Evolutionary conservation across 192 early-diverging fungal genomes (phyloP).

Genomic region (Rhizoclosmatium sp.): DNA sequence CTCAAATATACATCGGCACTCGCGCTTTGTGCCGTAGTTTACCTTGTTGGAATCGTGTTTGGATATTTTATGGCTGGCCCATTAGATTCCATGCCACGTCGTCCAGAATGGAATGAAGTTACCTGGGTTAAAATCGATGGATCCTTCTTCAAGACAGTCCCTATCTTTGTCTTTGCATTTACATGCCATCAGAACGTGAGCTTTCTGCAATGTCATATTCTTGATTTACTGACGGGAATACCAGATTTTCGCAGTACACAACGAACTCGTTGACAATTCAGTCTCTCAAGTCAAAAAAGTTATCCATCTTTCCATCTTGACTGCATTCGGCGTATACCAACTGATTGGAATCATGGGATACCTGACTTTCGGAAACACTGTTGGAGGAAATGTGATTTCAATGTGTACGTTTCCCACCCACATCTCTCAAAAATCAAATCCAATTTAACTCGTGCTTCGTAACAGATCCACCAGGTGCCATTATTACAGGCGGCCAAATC

Average conservation of each 20-base stretch:
- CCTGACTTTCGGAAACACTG: constrained; percentile 78
- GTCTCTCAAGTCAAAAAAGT: constrained; percentile 71
- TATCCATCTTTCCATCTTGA: constrained; percentile 78
- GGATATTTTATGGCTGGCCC: constrained; percentile 61
- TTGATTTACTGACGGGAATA: neutral
- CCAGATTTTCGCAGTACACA: constrained; percentile 95
- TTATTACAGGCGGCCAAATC: constrained; percentile 86
- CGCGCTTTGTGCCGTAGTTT: constrained; percentile 86
- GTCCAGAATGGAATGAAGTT: constrained; percentile 44
- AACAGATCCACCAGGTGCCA: constrained; percentile 66
- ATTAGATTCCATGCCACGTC: constrained; percentile 44
- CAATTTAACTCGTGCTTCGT: no score
- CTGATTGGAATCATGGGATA: constrained; percentile 91
- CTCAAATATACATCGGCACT: constrained; percentile 88
- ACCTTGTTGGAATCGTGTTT: constrained; percentile 86
- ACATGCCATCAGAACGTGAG: constrained; percentile 98
- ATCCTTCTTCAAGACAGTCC: constrained; percentile 78
- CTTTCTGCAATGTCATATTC: constrained; percentile 6
- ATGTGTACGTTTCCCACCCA: constrained; percentile 59
- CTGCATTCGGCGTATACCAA: constrained; percentile 81
- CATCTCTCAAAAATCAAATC: no score
- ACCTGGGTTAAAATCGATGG: constrained; percentile 59
- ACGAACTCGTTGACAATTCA: constrained; percentile 89
- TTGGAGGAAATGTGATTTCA: constrained; percentile 75
- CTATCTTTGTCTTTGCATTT: constrained; percentile 99